These are phyloP conservation scores for Neurospora sp. DNA, from an alignment of 2,329 filamentous ascomycete genomes.

Conservation along the genomic window DNA sequence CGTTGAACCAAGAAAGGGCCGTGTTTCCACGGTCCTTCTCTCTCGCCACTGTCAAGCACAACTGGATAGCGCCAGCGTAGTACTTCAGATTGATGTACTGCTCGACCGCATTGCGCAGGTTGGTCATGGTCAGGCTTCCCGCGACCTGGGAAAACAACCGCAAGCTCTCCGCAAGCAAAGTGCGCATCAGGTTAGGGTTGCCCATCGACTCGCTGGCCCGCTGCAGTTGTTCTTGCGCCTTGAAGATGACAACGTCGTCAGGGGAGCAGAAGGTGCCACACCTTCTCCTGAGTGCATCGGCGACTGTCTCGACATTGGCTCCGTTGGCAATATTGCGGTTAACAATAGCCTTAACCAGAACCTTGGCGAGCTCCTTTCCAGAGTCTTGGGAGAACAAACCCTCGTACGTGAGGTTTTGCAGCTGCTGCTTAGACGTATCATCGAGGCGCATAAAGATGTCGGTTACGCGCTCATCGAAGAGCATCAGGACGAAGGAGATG, in stretches of 20 bases:
- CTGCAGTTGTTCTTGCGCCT: conserved; percentile 90
- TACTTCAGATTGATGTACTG: conserved; percentile 79
- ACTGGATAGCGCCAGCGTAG: conserved; percentile 84
- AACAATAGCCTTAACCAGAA: conserved; percentile 94
- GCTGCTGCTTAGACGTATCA: conserved; percentile 55
- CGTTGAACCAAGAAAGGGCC: conserved; percentile 78
- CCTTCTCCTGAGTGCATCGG: conserved; percentile 80
- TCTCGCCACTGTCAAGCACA: conserved; percentile 73
- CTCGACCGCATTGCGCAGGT: conserved; percentile 65
- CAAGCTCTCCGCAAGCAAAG: conserved; percentile 79
- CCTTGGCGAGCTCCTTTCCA: conserved; percentile 83
- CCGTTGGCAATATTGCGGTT: conserved; percentile 96
- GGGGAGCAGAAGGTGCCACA: conserved; percentile 97
- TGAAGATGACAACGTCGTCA: conserved; percentile 97
- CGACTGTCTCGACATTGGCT: conserved; percentile 93
- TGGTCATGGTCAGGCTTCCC: conserved; percentile 67
- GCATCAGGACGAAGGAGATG: conserved; percentile 87
- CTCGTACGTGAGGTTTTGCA: conserved; percentile 76
- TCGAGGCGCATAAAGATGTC: conserved; percentile 77
- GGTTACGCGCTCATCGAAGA: conserved; percentile 86
- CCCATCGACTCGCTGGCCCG: conserved; percentile 68
- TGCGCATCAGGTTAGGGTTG: conserved; percentile 66
- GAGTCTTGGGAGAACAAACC: conserved; percentile 68
- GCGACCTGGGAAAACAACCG: conserved; percentile 84
- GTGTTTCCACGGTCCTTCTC: conserved; percentile 81